These are phyloP conservation scores for Podospora australis DNA, from an alignment of 495 filamentous ascomycete genomes.

Conservation along the genomic window DNA sequence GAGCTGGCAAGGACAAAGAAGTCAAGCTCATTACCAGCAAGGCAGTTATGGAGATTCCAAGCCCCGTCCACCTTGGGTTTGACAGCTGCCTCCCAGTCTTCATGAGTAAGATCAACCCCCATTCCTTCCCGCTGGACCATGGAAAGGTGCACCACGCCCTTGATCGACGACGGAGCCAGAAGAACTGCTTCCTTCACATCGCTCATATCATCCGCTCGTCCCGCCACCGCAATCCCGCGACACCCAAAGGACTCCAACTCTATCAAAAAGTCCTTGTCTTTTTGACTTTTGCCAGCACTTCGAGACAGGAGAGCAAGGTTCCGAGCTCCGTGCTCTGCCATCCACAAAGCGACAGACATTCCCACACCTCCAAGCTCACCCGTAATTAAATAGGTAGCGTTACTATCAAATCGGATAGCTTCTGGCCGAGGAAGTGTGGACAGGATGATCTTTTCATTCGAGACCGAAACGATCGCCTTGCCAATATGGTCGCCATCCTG, in stretches of 20 bases:
- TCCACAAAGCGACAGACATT: conserved; percentile 48
- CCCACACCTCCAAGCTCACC: conserved; percentile 60
- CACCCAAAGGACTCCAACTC: neutral
- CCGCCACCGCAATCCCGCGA: neutral
- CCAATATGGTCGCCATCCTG: conserved; percentile 1
- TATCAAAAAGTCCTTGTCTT: neutral
- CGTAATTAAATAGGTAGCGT: conserved; percentile 52
- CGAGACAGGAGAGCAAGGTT: conserved; percentile 40
- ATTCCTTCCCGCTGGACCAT: conserved; percentile 45
- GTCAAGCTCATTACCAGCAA: conserved; percentile 33
- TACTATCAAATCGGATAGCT: conserved; percentile 15
- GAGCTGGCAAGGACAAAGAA: conserved; percentile 61
- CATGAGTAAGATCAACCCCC: conserved; percentile 16
- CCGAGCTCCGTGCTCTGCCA: conserved; percentile 50
- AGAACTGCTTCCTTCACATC: conserved; percentile 25
- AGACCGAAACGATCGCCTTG: neutral
- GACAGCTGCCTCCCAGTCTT: conserved; percentile 4
- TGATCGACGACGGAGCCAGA: conserved; percentile 27
- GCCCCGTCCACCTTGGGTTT: conserved; percentile 39
- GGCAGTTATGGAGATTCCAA: conserved; percentile 24
- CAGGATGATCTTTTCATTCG: neutral
- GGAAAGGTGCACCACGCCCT: conserved; percentile 40
- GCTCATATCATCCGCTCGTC: conserved; percentile 23
- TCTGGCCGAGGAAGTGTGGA: neutral
- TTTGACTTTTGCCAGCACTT: neutral